Percentiles rank a stretch among this genome's conserved stretches.
These are phyloP conservation scores for Perkinsus marinus DNA, from an alignment of 169 alveolate species.

Conservation along the genomic window DNA sequence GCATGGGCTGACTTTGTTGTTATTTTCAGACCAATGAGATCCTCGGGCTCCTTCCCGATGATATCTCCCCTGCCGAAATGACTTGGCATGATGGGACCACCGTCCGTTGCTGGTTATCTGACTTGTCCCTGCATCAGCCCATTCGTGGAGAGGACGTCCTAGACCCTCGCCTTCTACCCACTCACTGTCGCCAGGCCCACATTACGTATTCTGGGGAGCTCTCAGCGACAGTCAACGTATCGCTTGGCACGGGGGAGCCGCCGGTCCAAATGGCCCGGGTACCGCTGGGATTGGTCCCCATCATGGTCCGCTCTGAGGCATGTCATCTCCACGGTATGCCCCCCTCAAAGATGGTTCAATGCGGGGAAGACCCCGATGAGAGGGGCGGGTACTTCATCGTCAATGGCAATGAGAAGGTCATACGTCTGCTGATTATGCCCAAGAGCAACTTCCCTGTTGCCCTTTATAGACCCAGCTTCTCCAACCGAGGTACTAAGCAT, in stretches of 20 bases:
- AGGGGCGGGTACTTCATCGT: constrained; percentile 97
- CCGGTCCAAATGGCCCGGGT: constrained; percentile 14
- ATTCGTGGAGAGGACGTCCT: not conserved
- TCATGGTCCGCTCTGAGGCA: constrained; percentile 84
- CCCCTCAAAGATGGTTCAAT: constrained; percentile 71
- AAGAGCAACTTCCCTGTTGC: constrained; percentile 85
- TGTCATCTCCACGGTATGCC: constrained; percentile 79
- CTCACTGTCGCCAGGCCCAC: constrained; percentile 26
- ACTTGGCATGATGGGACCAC: not conserved
- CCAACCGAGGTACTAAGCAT: constrained; percentile 60
- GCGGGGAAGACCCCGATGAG: constrained; percentile 93
- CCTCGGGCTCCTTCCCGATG: not conserved
- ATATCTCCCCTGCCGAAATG: not conserved
- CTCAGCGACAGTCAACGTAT: constrained; percentile 11
- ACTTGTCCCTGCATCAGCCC: not conserved
- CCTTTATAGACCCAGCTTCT: constrained; percentile 54
- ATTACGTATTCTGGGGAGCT: constrained; percentile 22
- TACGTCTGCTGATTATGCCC: constrained; percentile 87
- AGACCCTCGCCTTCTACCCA: constrained; percentile 11
- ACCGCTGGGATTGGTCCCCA: constrained; percentile 86
- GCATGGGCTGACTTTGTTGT: not conserved
- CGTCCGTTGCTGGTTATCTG: not conserved
- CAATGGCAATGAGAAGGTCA: constrained; percentile 90
- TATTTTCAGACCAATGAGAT: not conserved
- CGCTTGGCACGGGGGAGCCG: constrained; percentile 4